Evolutionary conservation across 2,329 filamentous ascomycete genomes (phyloP).

Genomic region (Penicillium brasilianum): DNA sequence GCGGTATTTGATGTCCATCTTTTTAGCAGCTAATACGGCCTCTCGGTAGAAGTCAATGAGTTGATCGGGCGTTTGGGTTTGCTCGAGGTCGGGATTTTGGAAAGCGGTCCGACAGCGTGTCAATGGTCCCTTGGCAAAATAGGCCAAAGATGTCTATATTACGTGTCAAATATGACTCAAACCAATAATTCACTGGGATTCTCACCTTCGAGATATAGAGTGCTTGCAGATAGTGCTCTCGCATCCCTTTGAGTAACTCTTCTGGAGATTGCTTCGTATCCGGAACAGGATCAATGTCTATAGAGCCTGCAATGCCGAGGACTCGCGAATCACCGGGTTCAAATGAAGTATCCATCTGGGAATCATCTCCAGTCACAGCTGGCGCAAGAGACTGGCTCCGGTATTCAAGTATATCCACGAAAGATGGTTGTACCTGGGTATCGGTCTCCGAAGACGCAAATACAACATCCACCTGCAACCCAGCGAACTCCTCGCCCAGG

Average conservation of each 20-base stretch:
- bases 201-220: slow-evolving; percentile 51
- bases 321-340: slow-evolving; percentile 25
- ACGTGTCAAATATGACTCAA: slow-evolving; percentile 20
- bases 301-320: slow-evolving; percentile 8
- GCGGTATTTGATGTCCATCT: slow-evolving; percentile 54
- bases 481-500: slow-evolving; percentile 29
- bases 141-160: slow-evolving; percentile 54
- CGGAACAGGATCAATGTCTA: slow-evolving; percentile 20
- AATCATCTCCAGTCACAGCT: neutral
- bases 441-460: slow-evolving; percentile 32
- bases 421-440: slow-evolving; percentile 18
- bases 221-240: slow-evolving; percentile 49
- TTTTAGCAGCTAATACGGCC: slow-evolving; percentile 51
- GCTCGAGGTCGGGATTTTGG: slow-evolving; percentile 34
- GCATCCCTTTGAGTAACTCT: slow-evolving; percentile 43
- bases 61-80: slow-evolving; percentile 30
- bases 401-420: slow-evolving; percentile 28
- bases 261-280: slow-evolving; percentile 39
- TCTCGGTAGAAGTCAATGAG: slow-evolving; percentile 49
- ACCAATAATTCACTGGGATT: neutral
- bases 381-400: slow-evolving; percentile 24
- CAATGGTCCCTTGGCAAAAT: slow-evolving; percentile 58
- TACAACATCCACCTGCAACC: slow-evolving; percentile 37
- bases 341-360: slow-evolving; percentile 10
- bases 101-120: slow-evolving; percentile 51